phyloP scores from a whole-genome alignment of 225 moss, liverwort and hornwort species.

The Physcomitrium patens region DNA sequence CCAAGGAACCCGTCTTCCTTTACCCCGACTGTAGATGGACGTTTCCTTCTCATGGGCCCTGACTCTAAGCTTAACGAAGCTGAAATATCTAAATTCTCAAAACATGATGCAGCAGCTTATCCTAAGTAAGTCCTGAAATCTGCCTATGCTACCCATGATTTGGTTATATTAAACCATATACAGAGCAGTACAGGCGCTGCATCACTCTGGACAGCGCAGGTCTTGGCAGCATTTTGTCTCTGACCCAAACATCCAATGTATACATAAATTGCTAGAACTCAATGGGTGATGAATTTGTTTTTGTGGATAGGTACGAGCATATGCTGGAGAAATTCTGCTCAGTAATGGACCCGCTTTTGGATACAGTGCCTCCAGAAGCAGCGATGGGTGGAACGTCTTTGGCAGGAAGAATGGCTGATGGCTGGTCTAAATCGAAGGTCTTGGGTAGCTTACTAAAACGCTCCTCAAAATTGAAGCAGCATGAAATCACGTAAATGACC shows the following conservation, averaged over 20 bases:
- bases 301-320: constrained; percentile 65
- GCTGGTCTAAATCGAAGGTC: constrained; percentile 64
- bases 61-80: constrained; percentile 67
- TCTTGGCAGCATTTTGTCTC: constrained; percentile 4
- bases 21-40: constrained; percentile 82
- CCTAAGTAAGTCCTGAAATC: constrained; percentile 56
- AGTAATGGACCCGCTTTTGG: constrained; percentile 83
- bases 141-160: constrained; percentile 12
- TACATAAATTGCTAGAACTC: constrained; percentile 7
- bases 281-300: constrained; percentile 9
- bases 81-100: constrained; percentile 86
- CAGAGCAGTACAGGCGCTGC: constrained; percentile 12
- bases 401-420: constrained; percentile 51
- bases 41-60: constrained; percentile 81
- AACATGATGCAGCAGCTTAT: constrained; percentile 73
- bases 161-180: not conserved
- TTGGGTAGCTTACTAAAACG: constrained; percentile 66
- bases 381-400: constrained; percentile 37
- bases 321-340: constrained; percentile 81
- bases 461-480: constrained; percentile 64
- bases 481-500: constrained; percentile 64
- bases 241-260: not conserved
- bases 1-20: constrained; percentile 86
- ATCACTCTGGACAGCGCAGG: not conserved
- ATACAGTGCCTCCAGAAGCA: constrained; percentile 81